phyloP scores from a whole-genome alignment of 2,329 filamentous ascomycete genomes.

The Samsoniella hepiali region DNA sequence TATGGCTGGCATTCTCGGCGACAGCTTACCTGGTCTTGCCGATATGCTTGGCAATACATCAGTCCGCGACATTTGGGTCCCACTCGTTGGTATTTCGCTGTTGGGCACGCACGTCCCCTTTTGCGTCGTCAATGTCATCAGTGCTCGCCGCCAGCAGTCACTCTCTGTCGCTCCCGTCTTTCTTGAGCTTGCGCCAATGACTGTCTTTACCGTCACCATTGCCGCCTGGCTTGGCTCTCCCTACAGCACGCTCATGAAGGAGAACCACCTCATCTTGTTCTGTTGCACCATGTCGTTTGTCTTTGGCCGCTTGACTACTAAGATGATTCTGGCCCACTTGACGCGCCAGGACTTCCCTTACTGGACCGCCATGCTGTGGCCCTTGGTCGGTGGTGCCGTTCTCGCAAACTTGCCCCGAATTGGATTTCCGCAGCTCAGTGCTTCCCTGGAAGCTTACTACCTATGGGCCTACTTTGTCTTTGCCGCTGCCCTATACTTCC shows the following conservation, averaged over 20 bases:
- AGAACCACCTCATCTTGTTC: constrained; percentile 89
- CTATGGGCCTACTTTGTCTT: constrained; percentile 82
- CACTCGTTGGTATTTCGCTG: constrained; percentile 63
- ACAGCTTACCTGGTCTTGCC: constrained; percentile 46
- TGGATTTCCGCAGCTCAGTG: constrained; percentile 64
- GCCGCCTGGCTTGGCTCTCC: constrained; percentile 87
- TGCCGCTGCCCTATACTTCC: constrained; percentile 79
- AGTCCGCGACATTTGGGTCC: constrained; percentile 87
- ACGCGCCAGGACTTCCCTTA: constrained; percentile 92
- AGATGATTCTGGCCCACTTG: constrained; percentile 95
- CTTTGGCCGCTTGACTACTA: constrained; percentile 96
- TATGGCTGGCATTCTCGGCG: constrained; percentile 66
- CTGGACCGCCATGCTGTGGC: constrained; percentile 89
- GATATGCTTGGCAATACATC: constrained; percentile 65
- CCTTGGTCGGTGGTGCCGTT: constrained; percentile 79
- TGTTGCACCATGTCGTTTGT: constrained; percentile 95
- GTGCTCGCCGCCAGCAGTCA: constrained; percentile 67
- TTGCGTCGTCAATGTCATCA: constrained; percentile 81
- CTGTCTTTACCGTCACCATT: constrained; percentile 71
- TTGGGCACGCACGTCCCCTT: constrained; percentile 77
- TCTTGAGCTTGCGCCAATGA: constrained; percentile 90
- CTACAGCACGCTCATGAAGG: constrained; percentile 72
- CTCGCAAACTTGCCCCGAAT: constrained; percentile 78
- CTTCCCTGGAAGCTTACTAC: constrained; percentile 71
- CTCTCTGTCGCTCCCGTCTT: constrained; percentile 80